Evolutionary conservation across 306 rosid genomes (phyloP).

Genomic region (Hippophae gyantsensis): DNA sequence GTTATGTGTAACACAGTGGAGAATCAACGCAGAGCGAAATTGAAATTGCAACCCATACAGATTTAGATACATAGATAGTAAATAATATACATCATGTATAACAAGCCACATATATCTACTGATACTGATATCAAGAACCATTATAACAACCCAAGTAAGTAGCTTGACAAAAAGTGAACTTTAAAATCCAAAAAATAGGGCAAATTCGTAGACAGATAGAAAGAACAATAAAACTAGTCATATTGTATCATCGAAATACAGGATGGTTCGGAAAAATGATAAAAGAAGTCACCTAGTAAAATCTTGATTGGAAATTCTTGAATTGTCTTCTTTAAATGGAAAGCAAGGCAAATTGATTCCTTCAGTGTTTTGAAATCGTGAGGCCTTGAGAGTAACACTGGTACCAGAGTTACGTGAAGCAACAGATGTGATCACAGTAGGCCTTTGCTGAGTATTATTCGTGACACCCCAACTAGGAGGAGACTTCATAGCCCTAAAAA

Average conservation of each 20-base stretch:
- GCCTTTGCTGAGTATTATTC: slow-evolving; percentile 14
- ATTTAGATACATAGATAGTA: background rate
- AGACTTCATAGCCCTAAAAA: slow-evolving; percentile 30
- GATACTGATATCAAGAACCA: background rate
- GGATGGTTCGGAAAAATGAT: too few relatives aligned
- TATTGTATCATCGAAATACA: too few relatives aligned
- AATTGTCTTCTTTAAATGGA: slow-evolving; percentile 27
- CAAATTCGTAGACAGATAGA: too few relatives aligned
- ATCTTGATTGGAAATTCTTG: slow-evolving; percentile 34
- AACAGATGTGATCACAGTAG: slow-evolving; percentile 30
- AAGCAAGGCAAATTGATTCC: slow-evolving; percentile 33
- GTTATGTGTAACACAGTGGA: background rate
- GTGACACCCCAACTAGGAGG: slow-evolving; percentile 26
- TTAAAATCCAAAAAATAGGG: too few relatives aligned
- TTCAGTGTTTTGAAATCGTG: slow-evolving; percentile 33
- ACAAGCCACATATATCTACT: background rate
- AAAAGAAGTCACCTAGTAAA: background rate
- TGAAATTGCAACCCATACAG: background rate
- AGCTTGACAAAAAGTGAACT: too few relatives aligned
- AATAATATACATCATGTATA: background rate
- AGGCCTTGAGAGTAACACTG: slow-evolving; percentile 37
- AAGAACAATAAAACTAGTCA: too few relatives aligned
- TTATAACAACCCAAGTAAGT: too few relatives aligned
- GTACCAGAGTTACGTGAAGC: slow-evolving; percentile 32
- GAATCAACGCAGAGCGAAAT: background rate